phyloP scores from a whole-genome alignment of 768 basidiomycete genomes.

The Lentinula edodes region DNA sequence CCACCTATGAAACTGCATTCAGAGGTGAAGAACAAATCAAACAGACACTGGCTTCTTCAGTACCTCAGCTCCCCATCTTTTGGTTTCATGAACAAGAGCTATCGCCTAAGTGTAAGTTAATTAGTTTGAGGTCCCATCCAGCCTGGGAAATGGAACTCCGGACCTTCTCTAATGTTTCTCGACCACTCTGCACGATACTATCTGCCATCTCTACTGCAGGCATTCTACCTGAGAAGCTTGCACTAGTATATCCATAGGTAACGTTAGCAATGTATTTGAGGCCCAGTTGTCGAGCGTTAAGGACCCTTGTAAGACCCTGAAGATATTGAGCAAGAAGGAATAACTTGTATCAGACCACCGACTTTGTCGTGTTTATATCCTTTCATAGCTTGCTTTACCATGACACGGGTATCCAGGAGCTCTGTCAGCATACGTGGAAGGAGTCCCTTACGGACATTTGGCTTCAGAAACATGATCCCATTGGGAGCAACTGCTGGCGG shows the following conservation, averaged over 20 bases:
- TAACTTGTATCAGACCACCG: neutral
- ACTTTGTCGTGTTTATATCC: conserved; percentile 71
- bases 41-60: neutral
- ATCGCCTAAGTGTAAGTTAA: conserved; percentile 59
- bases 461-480: conserved; percentile 91
- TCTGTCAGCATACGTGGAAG: conserved; percentile 90
- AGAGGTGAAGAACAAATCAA: neutral
- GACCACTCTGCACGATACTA: conserved; percentile 93
- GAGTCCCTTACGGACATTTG: conserved; percentile 76
- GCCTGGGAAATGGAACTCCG: conserved; percentile 3
- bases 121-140: neutral
- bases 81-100: conserved; percentile 62
- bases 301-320: conserved; percentile 66
- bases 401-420: conserved; percentile 89
- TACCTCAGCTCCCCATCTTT: conserved; percentile 81
- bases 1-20: conserved; percentile 41
- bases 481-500: conserved; percentile 77
- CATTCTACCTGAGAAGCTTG: conserved; percentile 95
- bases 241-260: conserved; percentile 94
- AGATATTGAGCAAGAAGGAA: neutral
- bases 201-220: conserved; percentile 98
- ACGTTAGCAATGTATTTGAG: conserved; percentile 94
- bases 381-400: conserved; percentile 99
- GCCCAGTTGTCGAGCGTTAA: conserved; percentile 89
- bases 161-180: conserved; percentile 94